Percentiles rank a stretch among this genome's conserved stretches.
Evolutionary conservation across 2,329 filamentous ascomycete species (phyloP).

Genomic region (Tolypocladium amazonense): DNA sequence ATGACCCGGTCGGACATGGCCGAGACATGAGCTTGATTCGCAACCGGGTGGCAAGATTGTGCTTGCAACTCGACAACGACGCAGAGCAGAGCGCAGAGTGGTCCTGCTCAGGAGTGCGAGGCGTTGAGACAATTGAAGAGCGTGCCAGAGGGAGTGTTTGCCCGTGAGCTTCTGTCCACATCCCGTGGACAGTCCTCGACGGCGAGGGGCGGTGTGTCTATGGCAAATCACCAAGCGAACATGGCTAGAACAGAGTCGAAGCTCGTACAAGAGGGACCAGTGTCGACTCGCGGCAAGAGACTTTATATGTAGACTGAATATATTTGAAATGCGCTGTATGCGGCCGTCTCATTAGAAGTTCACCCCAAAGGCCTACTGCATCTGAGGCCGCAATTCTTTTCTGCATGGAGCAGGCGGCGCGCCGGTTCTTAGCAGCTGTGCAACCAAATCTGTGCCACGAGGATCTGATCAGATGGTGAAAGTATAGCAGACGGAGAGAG

Average conservation of each 20-base stretch:
- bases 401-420: not conserved
- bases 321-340: not conserved
- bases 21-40: not conserved
- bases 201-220: not conserved
- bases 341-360: not conserved
- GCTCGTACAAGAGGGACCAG: not conserved
- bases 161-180: not conserved
- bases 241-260: not conserved
- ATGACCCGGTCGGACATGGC: not conserved
- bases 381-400: not conserved
- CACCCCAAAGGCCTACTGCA: not conserved
- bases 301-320: not conserved
- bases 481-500: not conserved
- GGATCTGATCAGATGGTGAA: not conserved
- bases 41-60: not conserved
- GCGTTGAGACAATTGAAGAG: not conserved
- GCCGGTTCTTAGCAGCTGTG: not conserved
- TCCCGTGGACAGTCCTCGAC: rapidly evolving
- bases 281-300: not conserved
- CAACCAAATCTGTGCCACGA: not conserved
- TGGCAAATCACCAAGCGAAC: not conserved
- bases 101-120: not conserved
- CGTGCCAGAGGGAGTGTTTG: not conserved
- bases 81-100: not conserved
- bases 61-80: not conserved